Evolutionary conservation across 2,329 filamentous ascomycete genomes (phyloP).

Genomic region (Fusarium decemcellulare): DNA sequence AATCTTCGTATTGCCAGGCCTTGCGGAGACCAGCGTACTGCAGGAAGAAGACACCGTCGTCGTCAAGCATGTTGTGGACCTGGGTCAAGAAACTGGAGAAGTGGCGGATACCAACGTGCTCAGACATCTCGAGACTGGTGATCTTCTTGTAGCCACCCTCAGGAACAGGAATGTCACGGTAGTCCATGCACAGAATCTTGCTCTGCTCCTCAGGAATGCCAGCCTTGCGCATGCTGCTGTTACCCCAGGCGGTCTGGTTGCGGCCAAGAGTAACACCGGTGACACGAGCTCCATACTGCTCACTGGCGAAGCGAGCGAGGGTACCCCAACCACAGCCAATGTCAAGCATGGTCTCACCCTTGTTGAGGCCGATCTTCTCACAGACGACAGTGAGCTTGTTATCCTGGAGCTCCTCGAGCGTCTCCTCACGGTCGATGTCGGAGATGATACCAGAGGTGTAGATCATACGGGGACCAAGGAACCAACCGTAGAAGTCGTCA

Average conservation of each 20-base stretch:
- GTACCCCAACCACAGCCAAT: constrained; percentile 99
- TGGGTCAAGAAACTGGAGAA: constrained; percentile 86
- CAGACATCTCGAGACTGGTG: constrained; percentile 97
- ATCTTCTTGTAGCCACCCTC: constrained; percentile 87
- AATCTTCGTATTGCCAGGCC: constrained; percentile 97
- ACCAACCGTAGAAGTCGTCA: constrained; percentile 99
- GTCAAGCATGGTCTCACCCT: constrained; percentile 88
- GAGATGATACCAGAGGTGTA: constrained; percentile 97
- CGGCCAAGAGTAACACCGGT: constrained; percentile 94
- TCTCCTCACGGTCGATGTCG: constrained; percentile 88
- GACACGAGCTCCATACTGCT: constrained; percentile 88
- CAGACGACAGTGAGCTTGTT: constrained; percentile 97
- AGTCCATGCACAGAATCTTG: constrained; percentile 95
- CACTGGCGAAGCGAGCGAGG: constrained; percentile 90
- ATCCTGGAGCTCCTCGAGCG: constrained; percentile 94
- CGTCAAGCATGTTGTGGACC: constrained; percentile 95
- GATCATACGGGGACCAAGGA: constrained; percentile 98
- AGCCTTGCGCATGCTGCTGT: constrained; percentile 85
- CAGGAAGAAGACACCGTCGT: constrained; percentile 95
- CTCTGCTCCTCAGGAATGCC: constrained; percentile 90
- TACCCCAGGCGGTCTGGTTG: constrained; percentile 98
- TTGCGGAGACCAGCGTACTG: constrained; percentile 96
- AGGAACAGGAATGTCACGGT: constrained; percentile 90
- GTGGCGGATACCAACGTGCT: constrained; percentile 96
- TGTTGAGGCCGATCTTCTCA: constrained; percentile 91